Conservation (phyloP, 805 yeast species). For the Cyberlindnera maclurae region DNA sequence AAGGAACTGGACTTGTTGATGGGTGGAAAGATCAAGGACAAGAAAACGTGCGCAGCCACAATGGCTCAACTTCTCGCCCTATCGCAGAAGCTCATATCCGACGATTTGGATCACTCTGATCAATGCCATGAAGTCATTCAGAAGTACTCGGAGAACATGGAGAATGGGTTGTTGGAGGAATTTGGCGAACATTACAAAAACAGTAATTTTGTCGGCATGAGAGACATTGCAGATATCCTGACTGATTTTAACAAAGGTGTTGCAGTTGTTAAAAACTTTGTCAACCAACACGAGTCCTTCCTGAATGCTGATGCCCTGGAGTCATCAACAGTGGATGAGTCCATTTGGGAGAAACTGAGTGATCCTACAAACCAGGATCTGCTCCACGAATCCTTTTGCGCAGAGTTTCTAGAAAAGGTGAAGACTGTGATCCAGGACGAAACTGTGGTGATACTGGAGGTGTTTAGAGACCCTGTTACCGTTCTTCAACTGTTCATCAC, state of each 20-base stretch:
- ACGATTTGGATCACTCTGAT: constrained; percentile 38
- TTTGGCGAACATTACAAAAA: constrained; percentile 71
- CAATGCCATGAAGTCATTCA: constrained; percentile 41
- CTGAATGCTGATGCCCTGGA: constrained; percentile 26
- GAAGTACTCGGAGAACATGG: constrained; percentile 71
- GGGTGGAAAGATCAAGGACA: constrained; percentile 44
- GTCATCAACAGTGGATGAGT: constrained; percentile 33
- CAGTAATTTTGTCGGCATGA: constrained; percentile 64
- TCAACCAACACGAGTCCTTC: constrained; percentile 72
- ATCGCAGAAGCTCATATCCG: constrained; percentile 56
- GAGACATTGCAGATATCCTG: constrained; percentile 66
- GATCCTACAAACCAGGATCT: constrained; percentile 49
- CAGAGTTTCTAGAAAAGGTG: constrained; percentile 46
- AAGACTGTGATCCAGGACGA: constrained; percentile 60
- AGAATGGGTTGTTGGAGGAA: constrained; percentile 55
- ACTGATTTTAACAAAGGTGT: constrained; percentile 80
- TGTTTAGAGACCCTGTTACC: constrained; percentile 59
- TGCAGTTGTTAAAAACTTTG: constrained; percentile 74
- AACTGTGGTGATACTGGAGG: constrained; percentile 63
- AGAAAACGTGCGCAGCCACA: constrained; percentile 59
- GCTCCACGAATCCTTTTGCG: constrained; percentile 46
- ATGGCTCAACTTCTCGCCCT: constrained; percentile 59
- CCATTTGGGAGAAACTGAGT: constrained; percentile 51
- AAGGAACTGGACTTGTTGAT: constrained; percentile 53
- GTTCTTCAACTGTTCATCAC: constrained; percentile 68